Evolutionary conservation across 768 basidiomycete genomes (phyloP), one percentile per base, ranked within the genome.

Genomic region (Clathrus columnatus): DNA sequence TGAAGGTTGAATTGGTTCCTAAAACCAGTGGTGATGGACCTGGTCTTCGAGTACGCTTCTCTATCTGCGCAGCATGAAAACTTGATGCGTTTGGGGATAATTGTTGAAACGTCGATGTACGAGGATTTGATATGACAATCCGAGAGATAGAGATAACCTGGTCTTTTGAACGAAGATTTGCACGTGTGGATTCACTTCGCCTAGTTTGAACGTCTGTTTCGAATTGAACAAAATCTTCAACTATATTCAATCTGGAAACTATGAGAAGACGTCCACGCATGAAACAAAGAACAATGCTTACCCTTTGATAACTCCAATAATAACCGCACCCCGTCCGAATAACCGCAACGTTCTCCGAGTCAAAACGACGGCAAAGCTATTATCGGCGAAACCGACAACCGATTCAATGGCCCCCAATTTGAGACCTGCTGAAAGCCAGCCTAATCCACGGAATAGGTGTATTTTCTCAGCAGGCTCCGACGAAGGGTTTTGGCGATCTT

Each of bases 221-320:
- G 57, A 83, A 68, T n/a, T 68, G 62, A 44, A 66, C 67, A 61
- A 83, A 82, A 62, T 81, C 78, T 61, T 83, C 81, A 0, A 75
- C 60, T 0, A 67, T 63, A 59, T 84, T 83, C 21, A 82, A 62
- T 7, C 84, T 84, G 55, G 17, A 54, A 23, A 27, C 30, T 20
- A 23, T n/a, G 18, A 17, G 17, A 18, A 26, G 30, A 52, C 36
- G 1, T 41, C 26, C 23, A 27, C 0, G 41, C 45, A 7, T 8
- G 30, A 18, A 7, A n/a, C 54, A 17, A 48, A 51, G 29, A 41
- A 50, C 27, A 36, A 21, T 23, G 67, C 81, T 54, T 58, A 87
- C 87, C 87, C 87, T 70, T 83, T 83, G 26, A 81, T 68, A 20
- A 83, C 59, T 17, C 87, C 88, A 53, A 84, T 75, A 56, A 79